Base-by-base conservation (phyloP, 202 grass and related monocot species). In the Setaria viridis region DNA sequence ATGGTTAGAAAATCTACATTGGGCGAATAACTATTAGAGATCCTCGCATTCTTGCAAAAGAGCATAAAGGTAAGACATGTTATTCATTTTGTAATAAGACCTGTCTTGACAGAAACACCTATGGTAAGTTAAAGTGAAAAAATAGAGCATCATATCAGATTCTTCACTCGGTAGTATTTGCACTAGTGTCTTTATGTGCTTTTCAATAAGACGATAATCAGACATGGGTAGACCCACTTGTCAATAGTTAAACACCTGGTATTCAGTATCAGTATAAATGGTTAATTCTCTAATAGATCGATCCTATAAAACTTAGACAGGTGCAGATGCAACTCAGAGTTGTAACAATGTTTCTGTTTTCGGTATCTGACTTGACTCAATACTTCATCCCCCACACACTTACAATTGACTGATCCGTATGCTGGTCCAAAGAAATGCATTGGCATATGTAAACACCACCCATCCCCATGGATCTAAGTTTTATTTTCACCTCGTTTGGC, bases 1-100 rank as follows among this genome's bases (percentile, higher is more conserved):
- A 63, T 63, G 29, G 59, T 62, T 51, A 67, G 43, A 29, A 93
- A 45, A 45, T 77, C 1, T 57, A 25, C 21, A 16, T 56, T 56
- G 21, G n/a, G 19, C 6, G 12, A 15, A 19, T 39, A 67, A 16
- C 2, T 67, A 19, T 39, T 16, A 39, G 34, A 19, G 29, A 34
- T 29, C 21, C 5, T 30, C 45, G 1, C 2, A 30, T 13, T 49
- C 21, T 71, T 48, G 20, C 11, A 33, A 30, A 48, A 29, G 43
- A 48, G 45, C 0, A 48, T 69, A 69, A 69, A 60, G 37, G 62
- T 42, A 13, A 71, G 68, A 71, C n/a, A 48, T 48, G 43, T 19
- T 37, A 33, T 72, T 47, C 29, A 3, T 68, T 30, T 42, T 49
- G 11, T 30, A 48, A 21, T 3, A 68, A 35, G 17, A 56, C 33